Conservation (phyloP, 345 rosid genomes). For the Erodium maritimum region DNA sequence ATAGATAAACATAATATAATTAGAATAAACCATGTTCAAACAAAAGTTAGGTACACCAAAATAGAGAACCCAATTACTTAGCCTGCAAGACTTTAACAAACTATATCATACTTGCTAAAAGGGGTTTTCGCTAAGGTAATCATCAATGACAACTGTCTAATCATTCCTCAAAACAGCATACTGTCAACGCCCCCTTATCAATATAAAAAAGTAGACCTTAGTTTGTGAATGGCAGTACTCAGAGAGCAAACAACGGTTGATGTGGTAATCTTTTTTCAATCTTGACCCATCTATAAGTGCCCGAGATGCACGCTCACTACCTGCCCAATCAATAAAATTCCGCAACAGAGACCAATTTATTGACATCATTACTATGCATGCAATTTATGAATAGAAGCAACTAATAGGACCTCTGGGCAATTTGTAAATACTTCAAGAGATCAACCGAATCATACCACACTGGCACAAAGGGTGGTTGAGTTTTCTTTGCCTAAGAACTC, state of each 20-base stretch:
- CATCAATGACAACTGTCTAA: too few relatives aligned
- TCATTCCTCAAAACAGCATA: too few relatives aligned
- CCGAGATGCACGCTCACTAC: conserved; percentile 96
- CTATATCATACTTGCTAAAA: too few relatives aligned
- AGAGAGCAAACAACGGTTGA: conserved; percentile 83
- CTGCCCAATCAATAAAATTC: conserved; percentile 94
- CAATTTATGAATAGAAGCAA: background rate
- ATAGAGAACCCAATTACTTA: too few relatives aligned
- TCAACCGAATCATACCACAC: conserved; percentile 47
- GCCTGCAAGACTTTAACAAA: too few relatives aligned
- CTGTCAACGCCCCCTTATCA: too few relatives aligned
- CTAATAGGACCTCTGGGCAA: background rate
- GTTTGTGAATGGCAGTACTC: conserved; percentile 90
- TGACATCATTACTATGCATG: too few relatives aligned
- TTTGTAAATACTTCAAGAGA: background rate
- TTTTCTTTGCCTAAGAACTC: conserved; percentile 89
- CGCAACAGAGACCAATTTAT: conserved; percentile 6
- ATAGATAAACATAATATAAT: too few relatives aligned
- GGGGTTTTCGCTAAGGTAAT: too few relatives aligned
- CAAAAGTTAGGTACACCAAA: too few relatives aligned
- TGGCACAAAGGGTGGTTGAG: conserved; percentile 78
- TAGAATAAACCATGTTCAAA: too few relatives aligned
- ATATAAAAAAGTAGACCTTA: conserved; percentile 39
- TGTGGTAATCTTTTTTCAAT: conserved; percentile 95
- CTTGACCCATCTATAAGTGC: conserved; percentile 74